A percentile compares a stretch with the other conserved stretches of the same genome.
These are phyloP conservation scores for Aspergillus nidulans DNA, from an alignment of 495 filamentous ascomycete species.

Conservation along the genomic window DNA sequence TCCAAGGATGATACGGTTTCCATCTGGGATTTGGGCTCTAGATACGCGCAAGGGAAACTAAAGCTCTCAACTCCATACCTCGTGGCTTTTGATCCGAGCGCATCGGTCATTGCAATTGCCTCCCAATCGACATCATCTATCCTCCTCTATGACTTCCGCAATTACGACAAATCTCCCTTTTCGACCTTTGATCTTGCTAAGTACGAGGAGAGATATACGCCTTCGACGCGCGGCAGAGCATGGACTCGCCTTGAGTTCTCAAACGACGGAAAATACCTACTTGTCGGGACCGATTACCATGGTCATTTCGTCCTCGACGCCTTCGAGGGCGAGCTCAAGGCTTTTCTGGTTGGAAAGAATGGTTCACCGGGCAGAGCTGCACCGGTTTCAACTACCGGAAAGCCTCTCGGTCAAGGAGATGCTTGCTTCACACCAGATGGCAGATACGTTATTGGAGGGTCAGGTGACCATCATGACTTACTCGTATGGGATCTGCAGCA, in stretches of 20 bases:
- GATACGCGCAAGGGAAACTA: constrained; percentile 70
- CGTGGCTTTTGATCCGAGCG: constrained; percentile 81
- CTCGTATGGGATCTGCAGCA: constrained; percentile 78
- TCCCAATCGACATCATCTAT: constrained; percentile 71
- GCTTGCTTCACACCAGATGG: constrained; percentile 86
- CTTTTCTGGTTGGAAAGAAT: constrained; percentile 50
- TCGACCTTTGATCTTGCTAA: constrained; percentile 73
- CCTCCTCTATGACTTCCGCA: constrained; percentile 87
- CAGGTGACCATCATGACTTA: constrained; percentile 61
- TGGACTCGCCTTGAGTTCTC: constrained; percentile 92
- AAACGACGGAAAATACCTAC: constrained; percentile 85
- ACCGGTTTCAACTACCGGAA: constrained; percentile 42
- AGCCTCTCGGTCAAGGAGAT: constrained; percentile 65
- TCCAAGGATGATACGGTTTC: constrained; percentile 82
- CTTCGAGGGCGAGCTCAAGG: constrained; percentile 71
- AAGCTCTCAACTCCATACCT: constrained; percentile 74
- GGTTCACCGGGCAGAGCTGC: constrained; percentile 44
- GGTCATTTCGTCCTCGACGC: constrained; percentile 90
- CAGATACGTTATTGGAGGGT: constrained; percentile 75
- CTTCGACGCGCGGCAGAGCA: constrained; percentile 43
- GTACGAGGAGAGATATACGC: constrained; percentile 52
- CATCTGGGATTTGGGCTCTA: constrained; percentile 76
- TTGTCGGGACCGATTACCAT: constrained; percentile 72
- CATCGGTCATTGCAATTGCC: constrained; percentile 84
- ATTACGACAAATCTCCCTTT: constrained; percentile 88